A percentile compares a stretch with the other conserved stretches of the same genome.
Conservation (phyloP, 2,329 filamentous ascomycete species). For the Ophiostoma fasciatum region DNA sequence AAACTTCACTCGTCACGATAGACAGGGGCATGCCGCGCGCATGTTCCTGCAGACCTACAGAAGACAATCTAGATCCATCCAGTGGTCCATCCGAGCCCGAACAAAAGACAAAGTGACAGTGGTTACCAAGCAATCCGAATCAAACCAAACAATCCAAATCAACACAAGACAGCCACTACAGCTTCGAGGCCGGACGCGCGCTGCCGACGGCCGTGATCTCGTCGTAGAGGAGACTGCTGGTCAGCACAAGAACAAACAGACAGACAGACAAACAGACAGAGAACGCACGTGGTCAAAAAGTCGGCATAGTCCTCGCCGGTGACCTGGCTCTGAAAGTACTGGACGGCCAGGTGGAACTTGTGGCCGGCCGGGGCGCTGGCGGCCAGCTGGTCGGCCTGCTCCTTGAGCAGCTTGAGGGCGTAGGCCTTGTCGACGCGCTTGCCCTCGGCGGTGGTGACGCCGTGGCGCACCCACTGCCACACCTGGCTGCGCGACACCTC, state of each 20-base stretch:
- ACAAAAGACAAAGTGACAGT: too few species aligned
- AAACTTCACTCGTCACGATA: too few species aligned
- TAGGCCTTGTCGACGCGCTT: conserved; percentile 90
- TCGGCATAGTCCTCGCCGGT: conserved; percentile 97
- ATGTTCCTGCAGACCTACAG: too few species aligned
- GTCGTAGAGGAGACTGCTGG: conserved; percentile 60
- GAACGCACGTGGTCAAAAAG: conserved; percentile 71
- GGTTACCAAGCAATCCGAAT: too few species aligned
- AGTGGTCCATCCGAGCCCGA: too few species aligned
- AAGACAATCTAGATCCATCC: too few species aligned
- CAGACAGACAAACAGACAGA: not conserved
- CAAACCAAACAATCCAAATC: too few species aligned
- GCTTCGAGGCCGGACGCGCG: conserved; percentile 45
- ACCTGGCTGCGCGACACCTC: conserved; percentile 90
- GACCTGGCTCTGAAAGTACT: conserved; percentile 86
- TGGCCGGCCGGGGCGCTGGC: conserved; percentile 70
- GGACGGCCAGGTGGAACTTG: conserved; percentile 78
- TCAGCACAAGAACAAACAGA: conserved; percentile 2
- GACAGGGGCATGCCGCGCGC: too few species aligned
- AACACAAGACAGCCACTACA: too few species aligned
- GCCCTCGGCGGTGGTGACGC: conserved; percentile 66
- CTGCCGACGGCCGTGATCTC: conserved; percentile 66
- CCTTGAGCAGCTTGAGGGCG: conserved; percentile 69
- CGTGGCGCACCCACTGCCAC: conserved; percentile 83
- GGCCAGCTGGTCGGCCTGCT: conserved; percentile 64